Percentiles rank a stretch among this genome's conserved stretches.
Evolutionary conservation across 192 early-diverging fungal genomes (phyloP).

Genomic region (Funneliformis mosseae): DNA sequence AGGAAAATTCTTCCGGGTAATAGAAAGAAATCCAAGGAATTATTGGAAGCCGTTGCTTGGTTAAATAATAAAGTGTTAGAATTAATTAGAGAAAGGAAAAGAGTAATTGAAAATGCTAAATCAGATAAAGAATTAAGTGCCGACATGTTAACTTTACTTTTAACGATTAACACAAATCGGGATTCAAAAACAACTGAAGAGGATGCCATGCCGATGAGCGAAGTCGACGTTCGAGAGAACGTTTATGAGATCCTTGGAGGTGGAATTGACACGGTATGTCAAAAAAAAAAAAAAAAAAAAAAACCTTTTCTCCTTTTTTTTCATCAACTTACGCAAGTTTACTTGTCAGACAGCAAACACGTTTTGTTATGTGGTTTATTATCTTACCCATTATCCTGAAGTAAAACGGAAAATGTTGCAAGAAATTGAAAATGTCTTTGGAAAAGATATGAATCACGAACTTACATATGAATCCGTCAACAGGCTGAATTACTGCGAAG

Average conservation of each 20-base stretch:
- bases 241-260: slow-evolving; percentile 15
- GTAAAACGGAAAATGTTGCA: background rate
- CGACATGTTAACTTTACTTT: slow-evolving; percentile 20
- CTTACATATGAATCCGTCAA: slow-evolving; percentile 6
- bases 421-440: slow-evolving; percentile 6
- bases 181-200: background rate
- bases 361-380: slow-evolving; percentile 21
- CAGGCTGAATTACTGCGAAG: background rate
- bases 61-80: background rate
- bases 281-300: background rate
- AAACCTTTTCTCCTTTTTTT: background rate
- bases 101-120: background rate
- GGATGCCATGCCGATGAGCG: background rate
- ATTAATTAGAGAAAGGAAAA: slow-evolving; percentile 17
- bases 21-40: background rate
- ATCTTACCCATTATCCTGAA: slow-evolving; percentile 2
- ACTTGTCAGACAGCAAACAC: slow-evolving; percentile 11
- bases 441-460: background rate
- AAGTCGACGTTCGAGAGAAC: slow-evolving; percentile 12
- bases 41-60: background rate
- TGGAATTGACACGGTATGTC: slow-evolving; percentile 9
- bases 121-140: background rate
- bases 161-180: background rate
- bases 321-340: background rate
- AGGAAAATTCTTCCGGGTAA: background rate